A percentile compares a stretch with the other conserved stretches of the same genome.
Conservation (phyloP, 495 filamentous ascomycete species). For the Penicillium riverlandense region DNA sequence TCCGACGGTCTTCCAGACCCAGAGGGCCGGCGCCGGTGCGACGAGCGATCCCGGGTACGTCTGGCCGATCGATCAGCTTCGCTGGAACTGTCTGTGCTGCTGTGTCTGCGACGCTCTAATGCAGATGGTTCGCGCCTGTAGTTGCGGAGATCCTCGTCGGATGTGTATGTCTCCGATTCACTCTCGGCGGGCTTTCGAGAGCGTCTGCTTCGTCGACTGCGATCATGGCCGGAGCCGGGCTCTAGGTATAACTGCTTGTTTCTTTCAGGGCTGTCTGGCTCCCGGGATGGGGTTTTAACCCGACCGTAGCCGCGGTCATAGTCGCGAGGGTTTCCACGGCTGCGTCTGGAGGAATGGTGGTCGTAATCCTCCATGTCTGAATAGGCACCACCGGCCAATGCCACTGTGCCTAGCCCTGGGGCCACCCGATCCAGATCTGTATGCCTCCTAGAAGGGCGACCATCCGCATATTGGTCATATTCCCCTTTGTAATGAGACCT, state of each 20-base stretch:
- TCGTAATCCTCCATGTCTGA: conserved; percentile 32
- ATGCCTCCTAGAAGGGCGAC: conserved; percentile 14
- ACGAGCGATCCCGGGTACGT: conserved; percentile 12
- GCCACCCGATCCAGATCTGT: conserved; percentile 14
- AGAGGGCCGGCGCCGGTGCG: conserved; percentile 14
- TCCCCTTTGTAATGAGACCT: conserved; percentile 17
- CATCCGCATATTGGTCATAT: conserved; percentile 19
- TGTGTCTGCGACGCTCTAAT: conserved; percentile 15
- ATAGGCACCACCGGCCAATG: conserved; percentile 25
- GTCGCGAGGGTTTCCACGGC: conserved; percentile 6
- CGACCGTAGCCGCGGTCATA: conserved; percentile 7
- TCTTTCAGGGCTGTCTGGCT: conserved; percentile 6
- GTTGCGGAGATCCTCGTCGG: conserved; percentile 32
- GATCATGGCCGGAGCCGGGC: conserved; percentile 11
- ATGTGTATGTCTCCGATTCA: conserved; percentile 25
- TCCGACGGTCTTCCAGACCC: conserved; percentile 5
- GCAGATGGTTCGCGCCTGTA: conserved; percentile 26
- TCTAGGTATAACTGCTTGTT: conserved; percentile 14
- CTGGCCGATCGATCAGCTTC: conserved; percentile 6
- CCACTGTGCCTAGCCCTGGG: conserved; percentile 35
- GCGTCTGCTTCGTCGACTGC: conserved; percentile 21
- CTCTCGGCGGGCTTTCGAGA: conserved; percentile 22
- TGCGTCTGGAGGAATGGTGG: conserved; percentile 8
- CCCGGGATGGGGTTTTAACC: conserved; percentile 8
- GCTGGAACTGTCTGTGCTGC: conserved; percentile 16